Evolutionary conservation across 108 stramenopile species (phyloP), one percentile per base, ranked within the genome.

Genomic region (Nannochloropsis gaditana): DNA sequence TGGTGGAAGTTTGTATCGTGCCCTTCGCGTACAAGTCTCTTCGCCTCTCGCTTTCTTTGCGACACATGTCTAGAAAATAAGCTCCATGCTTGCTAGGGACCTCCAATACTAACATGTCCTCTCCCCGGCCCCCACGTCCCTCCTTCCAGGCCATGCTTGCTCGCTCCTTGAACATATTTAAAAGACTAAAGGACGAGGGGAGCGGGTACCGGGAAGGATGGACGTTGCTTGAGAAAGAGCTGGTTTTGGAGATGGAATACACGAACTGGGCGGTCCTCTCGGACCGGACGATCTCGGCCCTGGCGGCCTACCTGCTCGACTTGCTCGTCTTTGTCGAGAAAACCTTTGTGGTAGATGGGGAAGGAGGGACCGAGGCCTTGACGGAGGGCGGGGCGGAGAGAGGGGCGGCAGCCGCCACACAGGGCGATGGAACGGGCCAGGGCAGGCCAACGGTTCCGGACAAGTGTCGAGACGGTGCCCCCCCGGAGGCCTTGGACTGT

Each of bases 161-260:
- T n/a, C 59, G 59, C 4, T 73, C 59, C 3, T 2, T 73, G 59
- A n/a, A 73, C 3, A 73, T 73, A 6, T 73, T 73, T 6, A 0
- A n/a, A 73, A 15, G 59, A 2, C 4, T 73, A 1, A 73, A 73
- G 59, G 59, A 15, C 59, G n/a, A n/a, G 4, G 59, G 59, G 19
- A 73, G 19, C 59, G n/a, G 19, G 5, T 73, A 73, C 59, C 15
- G 59, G 2, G 59, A 73, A n/a, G 59, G 59, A 1, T 73, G 59
- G 59, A 73, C 59, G 59, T n/a, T 73, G 5, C 59, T 73, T n/a
- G 59, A 73, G 59, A 73, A 73, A n/a, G 59, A 73, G n/a, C 59
- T 73, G n/a, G 59, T 73, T 15, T 2, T 73, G 15, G 59, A 73
- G 59, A 73, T 73, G 59, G 59, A 73, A n/a, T 73, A 73, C 59